Conservation (phyloP, 441 rosid genomes). For the Dalechampia spathulata region DNA sequence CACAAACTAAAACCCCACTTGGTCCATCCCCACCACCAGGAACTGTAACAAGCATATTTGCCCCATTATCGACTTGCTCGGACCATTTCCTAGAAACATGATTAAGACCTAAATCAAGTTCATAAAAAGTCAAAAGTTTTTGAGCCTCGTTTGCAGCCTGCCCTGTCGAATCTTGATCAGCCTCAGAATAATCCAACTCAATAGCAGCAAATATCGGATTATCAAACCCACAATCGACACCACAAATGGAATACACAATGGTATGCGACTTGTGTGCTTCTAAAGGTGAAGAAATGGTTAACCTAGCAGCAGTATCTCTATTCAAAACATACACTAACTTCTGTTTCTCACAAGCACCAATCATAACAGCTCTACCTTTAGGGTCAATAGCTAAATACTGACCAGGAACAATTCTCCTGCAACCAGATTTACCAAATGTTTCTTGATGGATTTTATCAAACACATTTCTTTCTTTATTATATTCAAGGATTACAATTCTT, state of each 20-base stretch:
- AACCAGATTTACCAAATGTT: slow-evolving; percentile 94
- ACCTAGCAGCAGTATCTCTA: slow-evolving; percentile 85
- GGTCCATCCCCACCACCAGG: slow-evolving; percentile 99
- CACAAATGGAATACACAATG: slow-evolving; percentile 68
- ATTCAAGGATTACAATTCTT: slow-evolving; percentile 82
- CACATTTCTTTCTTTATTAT: slow-evolving; percentile 74
- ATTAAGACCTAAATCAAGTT: slow-evolving; percentile 91
- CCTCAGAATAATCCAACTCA: slow-evolving; percentile 94
- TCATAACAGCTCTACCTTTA: slow-evolving; percentile 91
- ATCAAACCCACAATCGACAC: slow-evolving; percentile 94
- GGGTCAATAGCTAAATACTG: slow-evolving; percentile 92
- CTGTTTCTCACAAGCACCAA: slow-evolving; percentile 96
- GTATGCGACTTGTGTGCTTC: slow-evolving; percentile 98
- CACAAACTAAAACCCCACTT: slow-evolving; percentile 90
- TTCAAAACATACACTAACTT: slow-evolving; percentile 91
- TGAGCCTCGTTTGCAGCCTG: slow-evolving; percentile 87
- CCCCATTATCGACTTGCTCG: slow-evolving; percentile 83
- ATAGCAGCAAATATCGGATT: slow-evolving; percentile 89
- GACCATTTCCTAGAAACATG: slow-evolving; percentile 98
- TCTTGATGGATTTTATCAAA: slow-evolving; percentile 91
- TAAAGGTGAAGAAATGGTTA: slow-evolving; percentile 90
- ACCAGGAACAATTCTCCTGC: slow-evolving; percentile 90
- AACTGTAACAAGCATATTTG: slow-evolving; percentile 90
- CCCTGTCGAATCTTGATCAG: slow-evolving; percentile 88
- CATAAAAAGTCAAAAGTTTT: slow-evolving; percentile 88